phyloP scores from a whole-genome alignment of 495 filamentous ascomycete species.

The Penicillium waksmanii region DNA sequence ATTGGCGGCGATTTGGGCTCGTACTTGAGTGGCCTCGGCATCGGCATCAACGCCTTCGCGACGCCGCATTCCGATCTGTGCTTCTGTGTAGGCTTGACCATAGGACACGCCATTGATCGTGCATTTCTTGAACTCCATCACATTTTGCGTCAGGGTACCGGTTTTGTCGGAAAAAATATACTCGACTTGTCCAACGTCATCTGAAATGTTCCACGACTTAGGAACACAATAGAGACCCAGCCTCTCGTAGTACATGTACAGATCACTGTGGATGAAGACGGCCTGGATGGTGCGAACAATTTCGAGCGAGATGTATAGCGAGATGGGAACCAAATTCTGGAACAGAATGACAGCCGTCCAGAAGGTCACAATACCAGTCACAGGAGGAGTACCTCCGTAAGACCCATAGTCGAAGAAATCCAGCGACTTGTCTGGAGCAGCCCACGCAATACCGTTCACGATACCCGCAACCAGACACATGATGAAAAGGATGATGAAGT shows the following conservation, averaged over 20 bases:
- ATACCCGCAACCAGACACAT: slow-evolving; percentile 91
- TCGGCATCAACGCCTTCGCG: slow-evolving; percentile 86
- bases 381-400: slow-evolving; percentile 72
- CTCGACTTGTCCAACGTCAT: slow-evolving; percentile 97
- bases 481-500: slow-evolving; percentile 85
- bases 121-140: slow-evolving; percentile 99
- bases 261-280: slow-evolving; percentile 96
- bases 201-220: slow-evolving; percentile 99
- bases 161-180: slow-evolving; percentile 99
- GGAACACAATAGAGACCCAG: slow-evolving; percentile 94
- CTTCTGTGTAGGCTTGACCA: slow-evolving; percentile 97
- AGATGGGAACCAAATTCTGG: slow-evolving; percentile 98
- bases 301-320: slow-evolving; percentile 96
- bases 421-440: slow-evolving; percentile 69
- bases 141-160: slow-evolving; percentile 96
- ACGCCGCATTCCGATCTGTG: slow-evolving; percentile 92
- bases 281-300: slow-evolving; percentile 93
- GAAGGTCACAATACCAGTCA: slow-evolving; percentile 94
- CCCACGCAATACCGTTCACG: slow-evolving; percentile 83
- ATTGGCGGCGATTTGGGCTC: slow-evolving; percentile 78
- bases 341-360: slow-evolving; percentile 94
- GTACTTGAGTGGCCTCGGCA: slow-evolving; percentile 70
- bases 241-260: slow-evolving; percentile 93
- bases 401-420: slow-evolving; percentile 86
- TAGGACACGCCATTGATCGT: slow-evolving; percentile 94